A percentile compares a stretch with the other conserved stretches of the same genome.
These are phyloP conservation scores for Omphalea diandra DNA, from an alignment of 441 rosid genomes.

Conservation along the genomic window DNA sequence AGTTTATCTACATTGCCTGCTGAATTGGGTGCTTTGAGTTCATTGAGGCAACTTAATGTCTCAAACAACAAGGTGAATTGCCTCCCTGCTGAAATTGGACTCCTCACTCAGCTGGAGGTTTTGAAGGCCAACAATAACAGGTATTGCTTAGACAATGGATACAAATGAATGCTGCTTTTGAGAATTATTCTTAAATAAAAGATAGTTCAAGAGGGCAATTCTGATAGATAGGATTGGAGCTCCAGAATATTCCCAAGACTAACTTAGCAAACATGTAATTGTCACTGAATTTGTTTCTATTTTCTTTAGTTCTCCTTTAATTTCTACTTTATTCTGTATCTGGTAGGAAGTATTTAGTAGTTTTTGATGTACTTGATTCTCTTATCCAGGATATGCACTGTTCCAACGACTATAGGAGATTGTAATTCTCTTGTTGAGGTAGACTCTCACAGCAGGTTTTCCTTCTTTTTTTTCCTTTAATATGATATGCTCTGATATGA, in stretches of 20 bases:
- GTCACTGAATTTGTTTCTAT: not conserved
- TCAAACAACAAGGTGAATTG: slow-evolving; percentile 63
- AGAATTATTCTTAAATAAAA: not conserved
- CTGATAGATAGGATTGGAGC: not conserved
- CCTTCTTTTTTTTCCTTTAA: not conserved
- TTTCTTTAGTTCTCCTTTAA: not conserved
- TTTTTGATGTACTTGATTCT: slow-evolving; percentile 12
- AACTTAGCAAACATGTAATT: no score
- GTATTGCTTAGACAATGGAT: slow-evolving; percentile 29
- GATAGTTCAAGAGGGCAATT: not conserved
- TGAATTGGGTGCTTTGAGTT: slow-evolving; percentile 51
- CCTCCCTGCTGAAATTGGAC: slow-evolving; percentile 69
- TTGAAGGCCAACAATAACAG: slow-evolving; percentile 75
- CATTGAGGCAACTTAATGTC: slow-evolving; percentile 67
- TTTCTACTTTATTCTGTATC: no score
- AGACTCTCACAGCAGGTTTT: not conserved
- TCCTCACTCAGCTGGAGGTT: slow-evolving; percentile 71
- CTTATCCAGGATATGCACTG: slow-evolving; percentile 50
- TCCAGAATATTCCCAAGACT: not conserved
- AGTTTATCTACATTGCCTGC: slow-evolving; percentile 67
- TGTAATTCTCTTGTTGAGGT: slow-evolving; percentile 76
- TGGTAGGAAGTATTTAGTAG: no score
- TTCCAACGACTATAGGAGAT: slow-evolving; percentile 51
- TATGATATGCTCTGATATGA: not conserved
- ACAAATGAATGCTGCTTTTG: not conserved